These are phyloP conservation scores for Boletus coccyginus DNA, from an alignment of 768 basidiomycete species.

Conservation along the genomic window DNA sequence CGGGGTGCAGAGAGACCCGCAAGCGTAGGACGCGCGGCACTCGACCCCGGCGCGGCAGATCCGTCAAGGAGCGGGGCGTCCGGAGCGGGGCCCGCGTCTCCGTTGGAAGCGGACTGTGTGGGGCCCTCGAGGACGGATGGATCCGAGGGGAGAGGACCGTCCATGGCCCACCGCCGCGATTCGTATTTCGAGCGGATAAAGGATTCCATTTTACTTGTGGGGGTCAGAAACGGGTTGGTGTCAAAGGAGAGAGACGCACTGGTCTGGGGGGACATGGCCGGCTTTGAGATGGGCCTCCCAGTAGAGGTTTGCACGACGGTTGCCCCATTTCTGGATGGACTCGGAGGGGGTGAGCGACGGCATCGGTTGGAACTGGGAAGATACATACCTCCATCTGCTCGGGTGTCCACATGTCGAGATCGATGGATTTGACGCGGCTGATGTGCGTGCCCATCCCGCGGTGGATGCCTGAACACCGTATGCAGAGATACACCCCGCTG, in stretches of 20 bases:
- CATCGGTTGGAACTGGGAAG: constrained; percentile 12
- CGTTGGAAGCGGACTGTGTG: constrained; percentile 13
- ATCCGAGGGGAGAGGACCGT: constrained; percentile 81
- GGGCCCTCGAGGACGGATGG: constrained; percentile 70
- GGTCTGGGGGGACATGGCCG: constrained; percentile 91
- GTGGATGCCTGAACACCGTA: constrained; percentile 96
- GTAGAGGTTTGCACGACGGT: constrained; percentile 86
- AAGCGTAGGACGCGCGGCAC: background rate
- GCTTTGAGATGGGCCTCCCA: constrained; percentile 96
- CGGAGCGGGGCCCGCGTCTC: background rate
- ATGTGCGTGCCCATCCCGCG: constrained; percentile 99
- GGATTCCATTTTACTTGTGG: constrained; percentile 88
- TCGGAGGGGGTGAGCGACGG: constrained; percentile 23
- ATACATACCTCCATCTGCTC: constrained; percentile 86
- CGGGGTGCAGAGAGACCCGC: constrained; percentile 24
- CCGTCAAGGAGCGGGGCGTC: constrained; percentile 4
- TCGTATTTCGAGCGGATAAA: constrained; percentile 98
- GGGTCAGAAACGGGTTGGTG: background rate
- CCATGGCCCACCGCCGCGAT: constrained; percentile 85
- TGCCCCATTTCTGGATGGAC: constrained; percentile 94
- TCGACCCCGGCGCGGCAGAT: background rate
- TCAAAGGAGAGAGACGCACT: constrained; percentile 52
- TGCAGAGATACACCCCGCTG: constrained; percentile 93
- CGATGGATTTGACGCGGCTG: constrained; percentile 94
- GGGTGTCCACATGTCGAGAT: constrained; percentile 96